A percentile compares a stretch with the other conserved stretches of the same genome.
These are phyloP conservation scores for Penicillium desertorum DNA, from an alignment of 495 filamentous ascomycete species.

Conservation along the genomic window DNA sequence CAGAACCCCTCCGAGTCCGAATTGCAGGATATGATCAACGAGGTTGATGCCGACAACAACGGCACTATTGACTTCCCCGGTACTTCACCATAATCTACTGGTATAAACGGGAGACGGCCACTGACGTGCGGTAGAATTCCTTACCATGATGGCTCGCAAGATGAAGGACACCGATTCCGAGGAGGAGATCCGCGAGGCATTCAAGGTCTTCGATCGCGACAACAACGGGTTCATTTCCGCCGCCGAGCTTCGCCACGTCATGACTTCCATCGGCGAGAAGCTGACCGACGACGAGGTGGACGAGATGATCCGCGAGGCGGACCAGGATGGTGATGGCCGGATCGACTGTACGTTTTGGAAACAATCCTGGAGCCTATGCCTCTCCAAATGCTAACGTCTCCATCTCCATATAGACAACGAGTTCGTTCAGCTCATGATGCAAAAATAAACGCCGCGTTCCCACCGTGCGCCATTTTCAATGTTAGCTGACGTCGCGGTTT, in stretches of 20 bases:
- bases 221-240: conserved; percentile 99
- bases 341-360: conserved; percentile 76
- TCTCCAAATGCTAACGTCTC: conserved; percentile 9
- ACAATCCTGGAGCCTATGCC: neutral
- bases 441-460: conserved; percentile 69
- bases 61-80: conserved; percentile 99
- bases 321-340: conserved; percentile 95
- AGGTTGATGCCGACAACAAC: conserved; percentile 99
- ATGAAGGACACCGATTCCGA: conserved; percentile 99
- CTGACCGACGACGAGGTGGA: conserved; percentile 99
- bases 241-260: conserved; percentile 95
- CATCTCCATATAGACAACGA: conserved; percentile 75
- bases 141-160: conserved; percentile 99
- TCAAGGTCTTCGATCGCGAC: conserved; percentile 97
- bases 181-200: conserved; percentile 95
- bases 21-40: conserved; percentile 99
- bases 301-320: conserved; percentile 99
- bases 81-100: conserved; percentile 38
- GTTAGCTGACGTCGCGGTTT: conserved; percentile 37
- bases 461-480: conserved; percentile 28
- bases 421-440: conserved; percentile 99
- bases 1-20: conserved; percentile 99
- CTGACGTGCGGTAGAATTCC: conserved; percentile 67
- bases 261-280: conserved; percentile 99
- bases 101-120: neutral